Conservation (phyloP, 768 basidiomycete species). For the Trametes villosa region DNA sequence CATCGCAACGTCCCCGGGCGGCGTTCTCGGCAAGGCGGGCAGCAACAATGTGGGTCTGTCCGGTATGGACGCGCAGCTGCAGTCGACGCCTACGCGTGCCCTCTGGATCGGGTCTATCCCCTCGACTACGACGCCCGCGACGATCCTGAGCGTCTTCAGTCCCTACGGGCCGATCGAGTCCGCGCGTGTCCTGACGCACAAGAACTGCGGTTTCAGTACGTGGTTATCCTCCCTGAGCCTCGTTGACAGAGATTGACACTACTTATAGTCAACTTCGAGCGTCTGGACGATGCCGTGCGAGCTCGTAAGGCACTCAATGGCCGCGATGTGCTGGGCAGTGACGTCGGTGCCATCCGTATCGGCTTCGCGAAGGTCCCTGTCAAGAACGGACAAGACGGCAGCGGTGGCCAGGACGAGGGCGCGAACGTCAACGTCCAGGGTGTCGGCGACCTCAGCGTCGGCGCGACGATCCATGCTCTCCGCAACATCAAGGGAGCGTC, state of each 20-base stretch:
- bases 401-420: slow-evolving; percentile 62
- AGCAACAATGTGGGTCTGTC: slow-evolving; percentile 58
- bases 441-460: slow-evolving; percentile 83
- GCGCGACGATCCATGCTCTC: slow-evolving; percentile 86
- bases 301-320: slow-evolving; percentile 96
- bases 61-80: slow-evolving; percentile 83
- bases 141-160: slow-evolving; percentile 94
- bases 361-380: slow-evolving; percentile 97
- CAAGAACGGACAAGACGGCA: slow-evolving; percentile 77
- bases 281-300: slow-evolving; percentile 93
- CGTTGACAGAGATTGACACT: not conserved
- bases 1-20: slow-evolving; percentile 65
- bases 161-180: slow-evolving; percentile 98
- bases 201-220: slow-evolving; percentile 92
- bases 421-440: slow-evolving; percentile 75
- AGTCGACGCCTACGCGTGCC: slow-evolving; percentile 91
- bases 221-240: slow-evolving; percentile 23
- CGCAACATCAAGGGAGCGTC: slow-evolving; percentile 90
- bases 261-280: slow-evolving; percentile 89
- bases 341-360: slow-evolving; percentile 95
- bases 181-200: slow-evolving; percentile 93
- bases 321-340: slow-evolving; percentile 92
- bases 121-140: slow-evolving; percentile 91
- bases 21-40: slow-evolving; percentile 45
- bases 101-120: slow-evolving; percentile 99